These are phyloP conservation scores for Oxyria digyna DNA, from an alignment of 148 eudicot species.

Conservation along the genomic window DNA sequence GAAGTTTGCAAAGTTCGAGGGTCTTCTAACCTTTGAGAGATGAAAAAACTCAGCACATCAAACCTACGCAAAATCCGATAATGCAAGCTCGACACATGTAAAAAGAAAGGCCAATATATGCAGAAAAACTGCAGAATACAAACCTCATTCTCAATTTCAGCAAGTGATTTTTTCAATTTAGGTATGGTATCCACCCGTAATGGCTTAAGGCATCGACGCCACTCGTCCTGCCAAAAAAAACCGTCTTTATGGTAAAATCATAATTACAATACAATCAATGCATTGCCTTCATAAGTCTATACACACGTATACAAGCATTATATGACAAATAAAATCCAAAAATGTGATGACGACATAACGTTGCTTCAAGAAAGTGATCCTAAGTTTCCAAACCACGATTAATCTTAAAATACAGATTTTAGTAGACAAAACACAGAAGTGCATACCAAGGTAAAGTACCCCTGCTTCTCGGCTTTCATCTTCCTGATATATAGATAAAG, in stretches of 20 bases:
- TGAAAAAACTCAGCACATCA: background rate
- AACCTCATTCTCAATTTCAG: conserved; percentile 81
- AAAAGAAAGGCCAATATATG: background rate
- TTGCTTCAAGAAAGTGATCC: background rate
- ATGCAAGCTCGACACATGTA: background rate
- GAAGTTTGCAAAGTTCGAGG: conserved; percentile 58
- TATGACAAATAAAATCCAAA: background rate
- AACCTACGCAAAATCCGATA: background rate
- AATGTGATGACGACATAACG: background rate
- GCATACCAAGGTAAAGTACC: conserved; percentile 80
- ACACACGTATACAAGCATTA: background rate
- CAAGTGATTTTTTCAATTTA: conserved; percentile 69
- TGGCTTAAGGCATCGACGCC: conserved; percentile 80
- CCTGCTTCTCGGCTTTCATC: conserved; percentile 88
- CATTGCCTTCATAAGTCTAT: background rate
- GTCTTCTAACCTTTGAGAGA: conserved; percentile 55
- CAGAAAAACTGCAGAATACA: background rate
- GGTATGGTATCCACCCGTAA: conserved; percentile 60
- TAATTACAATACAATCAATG: background rate
- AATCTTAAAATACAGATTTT: background rate
- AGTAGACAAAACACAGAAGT: background rate
- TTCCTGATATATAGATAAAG: conserved; percentile 40
- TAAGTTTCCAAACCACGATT: background rate
- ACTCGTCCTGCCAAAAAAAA: conserved; percentile 55
- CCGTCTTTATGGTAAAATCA: background rate